Evolutionary conservation across 768 basidiomycete genomes (phyloP).

Genomic region (Postia placenta): DNA sequence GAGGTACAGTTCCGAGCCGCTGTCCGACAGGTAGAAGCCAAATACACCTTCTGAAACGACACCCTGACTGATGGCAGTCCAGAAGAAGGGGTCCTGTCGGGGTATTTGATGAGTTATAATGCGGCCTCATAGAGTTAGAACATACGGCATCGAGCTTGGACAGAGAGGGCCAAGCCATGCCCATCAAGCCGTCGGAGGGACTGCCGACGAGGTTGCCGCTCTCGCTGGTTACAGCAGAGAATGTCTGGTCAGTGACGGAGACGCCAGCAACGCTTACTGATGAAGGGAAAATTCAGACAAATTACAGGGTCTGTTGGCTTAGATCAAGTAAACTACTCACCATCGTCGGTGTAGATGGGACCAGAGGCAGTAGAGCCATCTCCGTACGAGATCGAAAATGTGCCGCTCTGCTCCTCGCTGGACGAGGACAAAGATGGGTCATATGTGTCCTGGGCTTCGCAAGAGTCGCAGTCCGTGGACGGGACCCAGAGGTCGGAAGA

Average conservation of each 20-base stretch:
- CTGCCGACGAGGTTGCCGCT: slow-evolving; percentile 25
- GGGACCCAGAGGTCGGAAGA: slow-evolving; percentile 28
- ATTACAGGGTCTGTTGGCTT: too few relatives aligned
- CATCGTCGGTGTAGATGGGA: slow-evolving; percentile 11
- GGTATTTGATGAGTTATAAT: background rate
- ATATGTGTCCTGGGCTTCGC: slow-evolving; percentile 9
- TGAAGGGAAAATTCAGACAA: background rate
- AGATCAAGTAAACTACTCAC: too few relatives aligned
- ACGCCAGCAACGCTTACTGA: slow-evolving; percentile 16
- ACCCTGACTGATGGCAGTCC: slow-evolving; percentile 36
- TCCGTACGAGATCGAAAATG: slow-evolving; percentile 14
- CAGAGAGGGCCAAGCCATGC: slow-evolving; percentile 26
- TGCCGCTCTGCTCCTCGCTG: slow-evolving; percentile 9
- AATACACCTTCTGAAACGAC: slow-evolving; percentile 33
- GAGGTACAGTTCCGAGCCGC: slow-evolving; percentile 46
- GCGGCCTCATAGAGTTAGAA: background rate
- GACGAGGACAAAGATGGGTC: slow-evolving; percentile 10
- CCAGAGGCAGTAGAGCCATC: slow-evolving; percentile 14
- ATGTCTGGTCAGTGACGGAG: slow-evolving; percentile 32
- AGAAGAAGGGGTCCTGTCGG: slow-evolving; percentile 22
- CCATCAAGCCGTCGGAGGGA: slow-evolving; percentile 36
- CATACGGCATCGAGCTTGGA: slow-evolving; percentile 11
- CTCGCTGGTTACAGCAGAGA: slow-evolving; percentile 39
- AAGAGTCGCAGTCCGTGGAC: slow-evolving; percentile 11
- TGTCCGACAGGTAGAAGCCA: slow-evolving; percentile 39